phyloP scores from a whole-genome alignment of 352 stramenopile species.

The Phytophthora sp. region DNA sequence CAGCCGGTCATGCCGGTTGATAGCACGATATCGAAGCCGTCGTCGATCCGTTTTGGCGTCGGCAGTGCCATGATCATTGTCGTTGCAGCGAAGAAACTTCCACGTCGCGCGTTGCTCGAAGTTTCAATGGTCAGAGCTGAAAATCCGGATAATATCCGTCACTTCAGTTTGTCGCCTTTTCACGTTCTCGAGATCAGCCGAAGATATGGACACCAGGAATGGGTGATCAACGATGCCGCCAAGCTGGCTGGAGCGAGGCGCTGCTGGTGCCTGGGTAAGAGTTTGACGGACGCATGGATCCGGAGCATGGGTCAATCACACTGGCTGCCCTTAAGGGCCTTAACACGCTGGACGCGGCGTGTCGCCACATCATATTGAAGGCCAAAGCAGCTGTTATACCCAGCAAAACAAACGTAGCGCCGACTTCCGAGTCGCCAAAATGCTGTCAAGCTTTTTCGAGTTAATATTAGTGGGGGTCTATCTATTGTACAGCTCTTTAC shows the following conservation, averaged over 20 bases:
- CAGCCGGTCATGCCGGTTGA: neutral
- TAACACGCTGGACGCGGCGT: constrained; percentile 1
- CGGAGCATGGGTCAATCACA: constrained; percentile 1
- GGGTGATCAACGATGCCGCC: neutral
- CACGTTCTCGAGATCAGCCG: constrained; percentile 17
- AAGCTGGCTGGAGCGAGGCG: constrained; percentile 8
- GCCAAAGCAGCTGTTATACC: constrained; percentile 21
- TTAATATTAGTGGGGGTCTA: constrained; percentile 56
- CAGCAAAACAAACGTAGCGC: constrained; percentile 11
- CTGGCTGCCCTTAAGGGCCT: no score
- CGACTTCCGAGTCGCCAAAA: constrained; percentile 13
- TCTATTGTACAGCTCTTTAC: constrained; percentile 65
- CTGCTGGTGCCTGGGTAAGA: no score
- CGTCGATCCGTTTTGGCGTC: neutral
- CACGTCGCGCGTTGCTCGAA: constrained; percentile 1
- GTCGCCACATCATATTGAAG: neutral
- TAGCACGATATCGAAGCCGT: neutral
- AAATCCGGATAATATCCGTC: constrained; percentile 12
- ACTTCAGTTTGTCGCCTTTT: constrained; percentile 5
- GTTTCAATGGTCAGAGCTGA: no score
- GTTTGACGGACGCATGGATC: constrained; percentile 7
- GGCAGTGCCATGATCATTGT: neutral
- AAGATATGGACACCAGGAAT: constrained; percentile 20
- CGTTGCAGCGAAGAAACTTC: neutral
- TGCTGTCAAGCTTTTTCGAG: constrained; percentile 30